phyloP scores from a whole-genome alignment of 257 asterid species.

The Nicotiana paniculata region DNA sequence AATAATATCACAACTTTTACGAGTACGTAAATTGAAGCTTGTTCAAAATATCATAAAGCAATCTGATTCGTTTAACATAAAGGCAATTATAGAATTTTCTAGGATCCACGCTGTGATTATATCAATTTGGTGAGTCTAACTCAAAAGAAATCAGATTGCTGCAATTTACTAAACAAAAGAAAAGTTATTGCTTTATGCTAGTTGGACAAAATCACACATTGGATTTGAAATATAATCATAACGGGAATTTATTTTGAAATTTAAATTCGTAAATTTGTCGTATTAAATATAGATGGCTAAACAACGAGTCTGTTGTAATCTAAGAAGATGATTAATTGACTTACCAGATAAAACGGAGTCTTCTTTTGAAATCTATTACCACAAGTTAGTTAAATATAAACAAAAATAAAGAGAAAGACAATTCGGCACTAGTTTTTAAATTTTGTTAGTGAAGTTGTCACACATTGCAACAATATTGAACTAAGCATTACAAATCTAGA shows the following conservation, averaged over 20 bases:
- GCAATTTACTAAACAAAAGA: no score
- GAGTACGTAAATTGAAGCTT: not conserved
- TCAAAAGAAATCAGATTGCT: no score
- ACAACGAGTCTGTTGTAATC: not conserved
- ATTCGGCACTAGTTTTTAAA: not conserved
- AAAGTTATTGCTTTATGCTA: no score
- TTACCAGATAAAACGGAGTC: no score
- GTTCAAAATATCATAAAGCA: not conserved
- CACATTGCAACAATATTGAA: not conserved
- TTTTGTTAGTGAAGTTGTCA: not conserved
- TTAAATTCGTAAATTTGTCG: not conserved
- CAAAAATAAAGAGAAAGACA: not conserved
- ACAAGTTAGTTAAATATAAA: not conserved
- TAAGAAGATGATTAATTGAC: not conserved
- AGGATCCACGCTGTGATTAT: not conserved
- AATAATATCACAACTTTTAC: not conserved
- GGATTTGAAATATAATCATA: no score
- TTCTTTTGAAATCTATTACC: not conserved
- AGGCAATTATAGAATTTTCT: not conserved
- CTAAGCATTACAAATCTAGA: not conserved
- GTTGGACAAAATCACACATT: no score
- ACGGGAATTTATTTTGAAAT: not conserved
- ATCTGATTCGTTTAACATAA: not conserved
- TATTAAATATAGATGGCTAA: not conserved
- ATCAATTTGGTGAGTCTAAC: not conserved